Conservation (phyloP, 305 asterid species). For the Fraxinus albicans region DNA sequence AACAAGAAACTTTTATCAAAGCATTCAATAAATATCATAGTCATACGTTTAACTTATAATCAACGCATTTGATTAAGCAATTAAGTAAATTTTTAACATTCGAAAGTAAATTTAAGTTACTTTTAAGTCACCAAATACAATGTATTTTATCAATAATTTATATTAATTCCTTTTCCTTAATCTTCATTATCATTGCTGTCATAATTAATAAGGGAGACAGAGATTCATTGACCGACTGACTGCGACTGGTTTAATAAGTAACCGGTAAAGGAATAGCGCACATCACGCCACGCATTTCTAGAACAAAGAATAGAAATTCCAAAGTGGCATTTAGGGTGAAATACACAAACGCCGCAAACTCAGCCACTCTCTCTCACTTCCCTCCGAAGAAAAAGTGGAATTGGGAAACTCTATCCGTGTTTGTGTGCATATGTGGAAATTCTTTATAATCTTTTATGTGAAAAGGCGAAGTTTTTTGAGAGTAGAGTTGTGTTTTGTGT, state of each 20-base stretch:
- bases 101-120: not conserved
- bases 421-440: not conserved
- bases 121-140: too few species aligned
- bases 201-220: not conserved
- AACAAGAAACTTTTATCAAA: not conserved
- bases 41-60: not conserved
- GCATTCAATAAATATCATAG: not conserved
- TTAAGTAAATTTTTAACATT: too few species aligned
- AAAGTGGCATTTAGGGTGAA: slow-evolving; percentile 17
- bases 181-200: not conserved
- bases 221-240: not conserved
- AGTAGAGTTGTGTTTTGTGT: slow-evolving; percentile 4
- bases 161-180: not conserved
- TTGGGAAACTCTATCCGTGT: slow-evolving; percentile 22
- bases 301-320: slow-evolving; percentile 3
- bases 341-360: not conserved
- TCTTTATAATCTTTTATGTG: slow-evolving; percentile 13
- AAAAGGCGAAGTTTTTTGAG: not conserved
- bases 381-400: slow-evolving; percentile 7
- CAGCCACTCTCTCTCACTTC: not conserved
- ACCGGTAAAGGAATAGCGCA: slow-evolving; percentile 33
- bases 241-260: slow-evolving; percentile 27
- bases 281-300: slow-evolving; percentile 36
- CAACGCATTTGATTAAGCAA: not conserved
- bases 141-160: too few species aligned